phyloP scores from a whole-genome alignment of 441 rosid species.

The Theobroma grandiflorum region DNA sequence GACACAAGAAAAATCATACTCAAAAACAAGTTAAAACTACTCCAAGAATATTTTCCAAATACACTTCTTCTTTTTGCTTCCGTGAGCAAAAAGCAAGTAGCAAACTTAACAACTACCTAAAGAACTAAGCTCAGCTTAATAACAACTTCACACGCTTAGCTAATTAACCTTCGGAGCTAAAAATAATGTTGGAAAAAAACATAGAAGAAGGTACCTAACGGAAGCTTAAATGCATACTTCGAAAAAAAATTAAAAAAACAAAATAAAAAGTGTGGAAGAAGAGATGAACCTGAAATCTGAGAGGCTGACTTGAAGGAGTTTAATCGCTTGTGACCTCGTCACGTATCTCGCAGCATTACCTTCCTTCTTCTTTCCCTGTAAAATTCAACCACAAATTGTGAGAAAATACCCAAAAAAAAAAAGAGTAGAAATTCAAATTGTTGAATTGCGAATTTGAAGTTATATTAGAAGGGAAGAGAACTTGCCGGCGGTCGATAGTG shows the following conservation, averaged over 20 bases:
- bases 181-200: background rate
- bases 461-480: conserved; percentile 1
- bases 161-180: background rate
- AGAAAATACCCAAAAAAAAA: background rate
- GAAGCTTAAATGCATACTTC: background rate
- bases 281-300: conserved; percentile 71
- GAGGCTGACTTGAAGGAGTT: conserved; percentile 77
- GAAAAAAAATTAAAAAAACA: background rate
- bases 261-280: background rate
- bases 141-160: background rate
- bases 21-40: background rate
- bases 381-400: conserved; percentile 4
- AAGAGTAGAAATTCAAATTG: background rate
- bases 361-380: conserved; percentile 90
- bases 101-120: background rate
- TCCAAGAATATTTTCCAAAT: background rate
- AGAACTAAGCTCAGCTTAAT: conserved; percentile 10
- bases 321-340: conserved; percentile 86
- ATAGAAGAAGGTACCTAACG: background rate
- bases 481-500: conserved; percentile 91
- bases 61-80: background rate
- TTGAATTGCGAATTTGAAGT: background rate
- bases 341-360: conserved; percentile 85
- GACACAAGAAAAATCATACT: background rate
- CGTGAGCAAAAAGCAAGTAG: background rate